Evolutionary conservation across 345 rosid genomes (phyloP), one percentile per base, ranked within the genome.

Genomic region (Hypericum perforatum): DNA sequence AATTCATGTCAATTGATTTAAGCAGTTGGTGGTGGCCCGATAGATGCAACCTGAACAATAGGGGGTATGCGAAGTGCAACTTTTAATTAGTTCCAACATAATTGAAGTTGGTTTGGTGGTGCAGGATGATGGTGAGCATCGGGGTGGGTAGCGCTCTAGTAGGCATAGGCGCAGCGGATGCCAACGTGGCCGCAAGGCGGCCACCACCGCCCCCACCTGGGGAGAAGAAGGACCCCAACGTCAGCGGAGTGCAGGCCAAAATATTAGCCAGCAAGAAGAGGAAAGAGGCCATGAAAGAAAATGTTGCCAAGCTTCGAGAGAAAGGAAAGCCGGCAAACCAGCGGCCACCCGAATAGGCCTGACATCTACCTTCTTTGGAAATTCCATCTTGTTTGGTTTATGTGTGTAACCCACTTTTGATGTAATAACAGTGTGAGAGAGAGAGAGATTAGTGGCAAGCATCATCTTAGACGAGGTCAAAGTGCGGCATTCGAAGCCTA

Each of bases 211-310:
- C 91, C 2, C 86, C 80, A 0, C 53, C 84, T 0, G 41, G 0
- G 58, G 90, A 87, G 82, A 87, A 80, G 62, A 76, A 68, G 58
- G 94, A 83, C 68, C 98, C 88, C 0, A 81, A 56, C 58, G 60
- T 82, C 66, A 85, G 78, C n/a, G 95, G 95, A 7, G 72, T 85
- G 41, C 88, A 67, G 59, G 98, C 95, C 1, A 87, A 81, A 63
- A 73, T 91, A 29, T 57, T 85, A n/a, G 96, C 96, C 7, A 92
- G 95, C 70, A 87, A 77, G 78, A 76, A 62, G 64, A 69, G 80
- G 74, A 76, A 72, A 57, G 77, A 71, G 46, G 74, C 74, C 45
- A 48, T 75, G 76, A 75, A 75, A 63, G 64, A 72, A 48, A 52
- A 52, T 6, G 43, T 80, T 7, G 80, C 83, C 49, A 85, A 73